Base-by-base conservation (phyloP, 768 basidiomycete species). In the Austroboletus festivus region DNA sequence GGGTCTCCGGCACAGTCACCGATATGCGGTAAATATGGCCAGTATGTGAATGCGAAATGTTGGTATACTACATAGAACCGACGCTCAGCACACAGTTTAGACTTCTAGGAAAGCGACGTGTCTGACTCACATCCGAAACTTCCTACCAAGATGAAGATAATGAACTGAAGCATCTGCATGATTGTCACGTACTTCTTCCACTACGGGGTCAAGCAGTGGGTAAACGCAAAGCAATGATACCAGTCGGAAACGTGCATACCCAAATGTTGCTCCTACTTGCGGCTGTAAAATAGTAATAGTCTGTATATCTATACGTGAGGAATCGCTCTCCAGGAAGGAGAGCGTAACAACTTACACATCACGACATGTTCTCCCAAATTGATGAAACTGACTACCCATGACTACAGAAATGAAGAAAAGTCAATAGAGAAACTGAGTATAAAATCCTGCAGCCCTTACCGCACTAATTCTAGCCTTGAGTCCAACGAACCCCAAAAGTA, bases 251-350 rank as follows among this genome's bases (percentile, higher is more conserved):
- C 5, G 1, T 18, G 65, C 77, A 45, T 70, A 93, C 93, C 93
- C 96, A 98, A 71, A 98, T 93, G 73, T 78, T 90, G 63, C 87
- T 88, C 53, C 96, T 96, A 62, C 95, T 93, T 43, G 96, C 93
- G 43, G 96, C 97, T 21, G 93, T 93, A 71, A 88, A 98, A 74
- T 99, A 99, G 73, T 99, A 99, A 71, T 98, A 99, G 75, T 99
- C 93, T 94, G 61, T 5, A 18, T 5, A 20, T 18, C 16, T n/a
- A 28, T 28, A 6, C 5, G 12, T 28, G 5, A 28, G 28, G 12
- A 6, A n/a, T n/a, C n/a, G n/a, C n/a, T n/a, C n/a, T n/a, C 12
- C 5, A 28, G 5, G 12, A 28, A 5, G 7, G 28, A 12, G 28
- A 5, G n/a, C n/a, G n/a, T n/a, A 23, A 22, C n/a, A 34, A 79